These are phyloP conservation scores for Priceomyces medius DNA, from an alignment of 805 yeast species.

Conservation along the genomic window DNA sequence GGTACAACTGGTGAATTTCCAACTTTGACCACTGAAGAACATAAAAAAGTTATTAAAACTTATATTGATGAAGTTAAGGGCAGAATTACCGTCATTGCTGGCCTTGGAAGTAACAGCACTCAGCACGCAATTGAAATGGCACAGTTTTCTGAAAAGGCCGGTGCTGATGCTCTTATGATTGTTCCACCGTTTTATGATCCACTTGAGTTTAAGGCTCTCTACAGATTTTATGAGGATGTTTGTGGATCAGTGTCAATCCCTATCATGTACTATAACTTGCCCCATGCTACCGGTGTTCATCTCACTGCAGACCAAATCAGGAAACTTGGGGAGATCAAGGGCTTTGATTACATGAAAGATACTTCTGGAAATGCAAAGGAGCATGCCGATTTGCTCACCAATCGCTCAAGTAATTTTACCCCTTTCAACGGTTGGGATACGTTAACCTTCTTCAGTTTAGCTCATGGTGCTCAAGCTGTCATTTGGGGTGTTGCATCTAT, in stretches of 20 bases:
- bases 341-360: too few species aligned
- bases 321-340: too few species aligned
- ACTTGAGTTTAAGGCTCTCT: slow-evolving; percentile 12
- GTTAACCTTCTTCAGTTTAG: slow-evolving; percentile 12
- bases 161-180: slow-evolving; percentile 15
- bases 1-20: slow-evolving; percentile 17
- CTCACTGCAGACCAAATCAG: too few species aligned
- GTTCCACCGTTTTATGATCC: slow-evolving; percentile 16
- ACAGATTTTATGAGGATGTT: slow-evolving; percentile 11
- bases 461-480: slow-evolving; percentile 12
- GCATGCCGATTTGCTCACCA: slow-evolving; percentile 12
- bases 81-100: slow-evolving; percentile 13
- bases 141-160: slow-evolving; percentile 12
- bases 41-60: slow-evolving; percentile 13
- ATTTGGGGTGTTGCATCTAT: slow-evolving; percentile 16
- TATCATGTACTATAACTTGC: slow-evolving; percentile 14
- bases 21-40: slow-evolving; percentile 13
- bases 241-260: slow-evolving; percentile 14
- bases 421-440: slow-evolving; percentile 14
- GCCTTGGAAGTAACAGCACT: slow-evolving; percentile 14
- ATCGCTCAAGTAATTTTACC: slow-evolving; percentile 8
- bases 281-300: slow-evolving; percentile 16
- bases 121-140: slow-evolving; percentile 13
- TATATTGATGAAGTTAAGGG: slow-evolving; percentile 14
- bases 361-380: slow-evolving; percentile 11